Conservation (phyloP, 495 filamentous ascomycete genomes). For the Saxophila tyrrhenica region DNA sequence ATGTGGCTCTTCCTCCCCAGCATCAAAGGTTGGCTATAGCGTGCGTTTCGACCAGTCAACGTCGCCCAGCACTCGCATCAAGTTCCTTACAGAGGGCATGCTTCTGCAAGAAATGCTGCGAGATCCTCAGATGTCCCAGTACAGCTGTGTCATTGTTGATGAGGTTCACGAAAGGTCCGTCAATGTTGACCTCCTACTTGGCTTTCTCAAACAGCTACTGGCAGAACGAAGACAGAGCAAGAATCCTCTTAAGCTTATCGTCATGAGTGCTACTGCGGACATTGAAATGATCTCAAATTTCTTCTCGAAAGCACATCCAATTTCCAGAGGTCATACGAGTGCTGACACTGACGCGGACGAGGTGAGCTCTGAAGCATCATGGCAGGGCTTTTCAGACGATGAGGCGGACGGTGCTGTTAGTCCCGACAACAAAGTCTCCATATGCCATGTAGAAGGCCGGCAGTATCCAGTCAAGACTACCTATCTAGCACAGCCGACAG, state of each 20-base stretch:
- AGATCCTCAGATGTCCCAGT: constrained; percentile 71
- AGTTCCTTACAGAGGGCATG: constrained; percentile 96
- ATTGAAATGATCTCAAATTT: constrained; percentile 65
- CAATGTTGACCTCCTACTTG: constrained; percentile 85
- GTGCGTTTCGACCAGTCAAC: constrained; percentile 86
- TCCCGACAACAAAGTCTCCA: constrained; percentile 8
- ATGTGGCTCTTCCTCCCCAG: constrained; percentile 50
- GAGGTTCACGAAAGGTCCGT: constrained; percentile 95
- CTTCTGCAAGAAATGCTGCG: constrained; percentile 85
- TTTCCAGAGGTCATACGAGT: background rate
- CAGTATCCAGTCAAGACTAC: constrained; percentile 75
- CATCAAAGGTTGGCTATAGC: constrained; percentile 77
- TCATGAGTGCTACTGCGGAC: constrained; percentile 96
- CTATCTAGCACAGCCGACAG: constrained; percentile 64
- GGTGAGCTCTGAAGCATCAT: constrained; percentile 12
- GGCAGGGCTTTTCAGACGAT: constrained; percentile 21
- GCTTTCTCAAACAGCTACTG: constrained; percentile 71
- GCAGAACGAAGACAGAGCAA: constrained; percentile 35
- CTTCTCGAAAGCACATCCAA: constrained; percentile 37
- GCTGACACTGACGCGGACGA: constrained; percentile 3
- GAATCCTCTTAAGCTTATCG: constrained; percentile 71
- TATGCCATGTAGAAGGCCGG: constrained; percentile 72
- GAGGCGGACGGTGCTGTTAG: background rate
- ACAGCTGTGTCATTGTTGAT: constrained; percentile 85
- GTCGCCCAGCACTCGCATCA: constrained; percentile 64